phyloP scores from a whole-genome alignment of 2,329 filamentous ascomycete genomes.

The Erysiphe pulchra region DNA sequence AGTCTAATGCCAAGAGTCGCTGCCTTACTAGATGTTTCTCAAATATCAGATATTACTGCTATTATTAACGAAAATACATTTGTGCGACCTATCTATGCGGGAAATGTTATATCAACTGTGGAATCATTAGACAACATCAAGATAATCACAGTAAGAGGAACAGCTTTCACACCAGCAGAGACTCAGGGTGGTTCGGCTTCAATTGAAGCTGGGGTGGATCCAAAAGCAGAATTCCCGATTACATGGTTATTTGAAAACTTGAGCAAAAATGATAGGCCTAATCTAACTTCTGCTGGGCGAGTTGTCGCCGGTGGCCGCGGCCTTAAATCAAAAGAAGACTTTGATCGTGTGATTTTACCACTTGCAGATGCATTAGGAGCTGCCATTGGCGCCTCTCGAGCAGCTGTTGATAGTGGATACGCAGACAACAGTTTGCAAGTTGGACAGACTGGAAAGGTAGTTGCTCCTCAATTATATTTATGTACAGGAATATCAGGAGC shows the following conservation, averaged over 20 bases:
- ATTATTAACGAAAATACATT: constrained; percentile 87
- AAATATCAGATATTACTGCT: constrained; percentile 72
- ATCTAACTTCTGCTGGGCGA: constrained; percentile 65
- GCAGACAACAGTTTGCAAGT: constrained; percentile 97
- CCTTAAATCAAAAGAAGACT: constrained; percentile 93
- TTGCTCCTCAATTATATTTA: constrained; percentile 84
- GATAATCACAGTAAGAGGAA: constrained; percentile 76
- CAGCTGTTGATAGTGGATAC: constrained; percentile 89
- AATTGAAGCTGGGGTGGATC: constrained; percentile 61
- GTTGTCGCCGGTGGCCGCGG: constrained; percentile 89
- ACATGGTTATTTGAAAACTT: constrained; percentile 92
- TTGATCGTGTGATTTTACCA: constrained; percentile 76
- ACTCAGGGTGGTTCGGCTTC: constrained; percentile 49
- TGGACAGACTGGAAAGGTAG: constrained; percentile 95
- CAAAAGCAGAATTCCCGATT: constrained; percentile 44
- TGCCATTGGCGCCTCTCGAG: constrained; percentile 84
- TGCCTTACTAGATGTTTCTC: constrained; percentile 73
- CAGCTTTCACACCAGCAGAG: constrained; percentile 59
- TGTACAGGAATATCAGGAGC: constrained; percentile 90
- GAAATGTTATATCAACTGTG: constrained; percentile 89
- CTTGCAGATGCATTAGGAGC: constrained; percentile 80
- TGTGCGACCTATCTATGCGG: constrained; percentile 87
- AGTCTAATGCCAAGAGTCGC: constrained; percentile 77
- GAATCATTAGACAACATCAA: constrained; percentile 72
- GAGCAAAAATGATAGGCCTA: constrained; percentile 77